Percentiles rank a stretch among this genome's conserved stretches.
Evolutionary conservation across 352 stramenopile species (phyloP).

Genomic region (Peronospora destructor): DNA sequence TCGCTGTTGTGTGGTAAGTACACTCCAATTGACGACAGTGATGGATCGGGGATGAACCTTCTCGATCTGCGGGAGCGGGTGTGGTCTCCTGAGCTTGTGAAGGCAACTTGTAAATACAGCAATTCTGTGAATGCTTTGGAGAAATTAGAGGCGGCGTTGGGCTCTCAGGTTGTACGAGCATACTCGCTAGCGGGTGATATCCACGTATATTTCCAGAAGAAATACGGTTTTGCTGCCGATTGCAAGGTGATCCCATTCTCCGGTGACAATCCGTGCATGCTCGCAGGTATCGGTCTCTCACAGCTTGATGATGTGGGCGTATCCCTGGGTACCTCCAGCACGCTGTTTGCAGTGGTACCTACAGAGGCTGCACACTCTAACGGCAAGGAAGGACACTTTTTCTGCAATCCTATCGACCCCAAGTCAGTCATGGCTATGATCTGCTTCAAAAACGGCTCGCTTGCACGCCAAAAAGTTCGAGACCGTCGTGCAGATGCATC

Average conservation of each 20-base stretch:
- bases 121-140: conserved; percentile 12
- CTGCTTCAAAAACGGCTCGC: conserved; percentile 81
- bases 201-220: conserved; percentile 54
- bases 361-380: conserved; percentile 37
- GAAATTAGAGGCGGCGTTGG: conserved; percentile 29
- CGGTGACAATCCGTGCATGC: conserved; percentile 75
- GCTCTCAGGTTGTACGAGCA: conserved; percentile 37
- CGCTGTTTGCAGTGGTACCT: conserved; percentile 51
- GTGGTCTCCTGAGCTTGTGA: conserved; percentile 50
- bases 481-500: conserved; percentile 33
- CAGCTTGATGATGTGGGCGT: conserved; percentile 47
- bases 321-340: conserved; percentile 61
- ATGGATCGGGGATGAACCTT: conserved; percentile 82
- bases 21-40: conserved; percentile 66
- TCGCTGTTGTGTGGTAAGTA: conserved; percentile 63
- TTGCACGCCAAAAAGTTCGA: conserved; percentile 59
- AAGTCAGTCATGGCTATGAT: conserved; percentile 79
- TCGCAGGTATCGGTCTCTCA: conserved; percentile 59
- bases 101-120: conserved; percentile 30
- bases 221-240: conserved; percentile 47
- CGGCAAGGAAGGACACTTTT: conserved; percentile 71
- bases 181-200: conserved; percentile 42
- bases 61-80: conserved; percentile 51
- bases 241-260: conserved; percentile 71
- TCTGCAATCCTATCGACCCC: conserved; percentile 71